Conservation (phyloP, 108 stramenopile genomes). For the Ochromonas danica region DNA sequence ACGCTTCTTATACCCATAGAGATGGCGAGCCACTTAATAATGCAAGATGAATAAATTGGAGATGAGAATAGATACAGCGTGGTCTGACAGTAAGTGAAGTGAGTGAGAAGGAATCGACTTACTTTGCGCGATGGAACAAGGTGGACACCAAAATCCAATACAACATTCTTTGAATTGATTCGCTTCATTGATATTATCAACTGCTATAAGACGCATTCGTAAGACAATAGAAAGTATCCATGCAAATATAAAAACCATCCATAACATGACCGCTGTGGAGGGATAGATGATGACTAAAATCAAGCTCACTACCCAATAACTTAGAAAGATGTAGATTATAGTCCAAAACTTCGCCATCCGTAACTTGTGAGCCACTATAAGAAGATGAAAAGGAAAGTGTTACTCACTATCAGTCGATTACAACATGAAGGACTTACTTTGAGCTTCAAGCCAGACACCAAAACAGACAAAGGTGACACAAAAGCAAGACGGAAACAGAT, state of each 20-base stretch:
- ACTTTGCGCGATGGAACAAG: constrained; percentile 19
- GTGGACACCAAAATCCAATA: neutral
- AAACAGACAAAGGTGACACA: neutral
- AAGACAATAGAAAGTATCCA: neutral
- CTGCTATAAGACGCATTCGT: neutral
- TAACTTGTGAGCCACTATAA: neutral
- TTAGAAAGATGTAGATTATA: neutral
- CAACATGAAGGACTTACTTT: neutral
- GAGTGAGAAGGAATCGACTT: neutral
- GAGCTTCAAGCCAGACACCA: neutral
- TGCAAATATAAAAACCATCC: neutral
- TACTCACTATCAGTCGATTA: neutral
- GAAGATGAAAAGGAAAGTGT: neutral
- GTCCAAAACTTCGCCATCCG: neutral
- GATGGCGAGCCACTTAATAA: constrained; percentile 11
- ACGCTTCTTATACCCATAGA: constrained; percentile 5
- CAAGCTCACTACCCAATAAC: neutral
- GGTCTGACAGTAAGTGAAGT: no score
- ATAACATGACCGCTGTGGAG: neutral
- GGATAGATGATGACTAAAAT: neutral
- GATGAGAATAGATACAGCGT: neutral
- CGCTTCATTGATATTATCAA: neutral
- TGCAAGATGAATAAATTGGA: neutral
- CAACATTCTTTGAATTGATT: constrained; percentile 4
- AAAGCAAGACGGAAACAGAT: constrained; percentile 7